A percentile compares a stretch with the other conserved stretches of the same genome.
These are phyloP conservation scores for Tolypocladium nubicola DNA, from an alignment of 2,329 filamentous ascomycete genomes.

Conservation along the genomic window DNA sequence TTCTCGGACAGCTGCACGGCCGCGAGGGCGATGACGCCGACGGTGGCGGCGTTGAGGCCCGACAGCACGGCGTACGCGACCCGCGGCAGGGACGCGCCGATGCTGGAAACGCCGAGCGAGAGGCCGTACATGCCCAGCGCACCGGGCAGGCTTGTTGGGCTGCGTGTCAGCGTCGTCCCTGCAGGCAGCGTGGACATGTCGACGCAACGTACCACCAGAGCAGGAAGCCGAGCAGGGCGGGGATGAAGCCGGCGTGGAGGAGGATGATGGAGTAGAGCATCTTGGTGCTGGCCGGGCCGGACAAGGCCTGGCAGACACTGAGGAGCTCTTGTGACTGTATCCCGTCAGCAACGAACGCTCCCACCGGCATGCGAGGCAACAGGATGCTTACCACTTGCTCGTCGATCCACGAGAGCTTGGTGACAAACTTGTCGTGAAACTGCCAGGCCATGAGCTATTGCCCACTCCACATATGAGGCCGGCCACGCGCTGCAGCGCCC, in stretches of 20 bases:
- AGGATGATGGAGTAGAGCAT: constrained; percentile 60
- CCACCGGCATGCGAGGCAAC: too few species aligned
- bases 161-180: too few species aligned
- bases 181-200: too few species aligned
- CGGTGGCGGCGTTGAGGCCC: constrained; percentile 60
- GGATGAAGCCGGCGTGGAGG: constrained; percentile 47
- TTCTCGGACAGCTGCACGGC: constrained; percentile 58
- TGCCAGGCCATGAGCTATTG: constrained; percentile 6
- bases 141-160: constrained; percentile 40
- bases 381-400: constrained; percentile 45
- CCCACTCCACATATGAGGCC: too few species aligned
- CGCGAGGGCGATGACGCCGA: constrained; percentile 61
- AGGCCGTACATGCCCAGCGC: constrained; percentile 61
- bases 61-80: constrained; percentile 60
- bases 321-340: constrained; percentile 61
- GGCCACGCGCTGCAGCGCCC: too few species aligned
- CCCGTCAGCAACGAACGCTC: too few species aligned
- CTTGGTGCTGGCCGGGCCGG: constrained; percentile 59
- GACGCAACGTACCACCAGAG: constrained; percentile 44
- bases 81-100: constrained; percentile 46
- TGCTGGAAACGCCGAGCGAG: constrained; percentile 51
- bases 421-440: constrained; percentile 52
- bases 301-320: constrained; percentile 55
- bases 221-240: constrained; percentile 48
- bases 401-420: constrained; percentile 53